A percentile compares a stretch with the other conserved stretches of the same genome.
Conservation (phyloP, 2,329 filamentous ascomycete species). For the Xenoacremonium recifei region DNA sequence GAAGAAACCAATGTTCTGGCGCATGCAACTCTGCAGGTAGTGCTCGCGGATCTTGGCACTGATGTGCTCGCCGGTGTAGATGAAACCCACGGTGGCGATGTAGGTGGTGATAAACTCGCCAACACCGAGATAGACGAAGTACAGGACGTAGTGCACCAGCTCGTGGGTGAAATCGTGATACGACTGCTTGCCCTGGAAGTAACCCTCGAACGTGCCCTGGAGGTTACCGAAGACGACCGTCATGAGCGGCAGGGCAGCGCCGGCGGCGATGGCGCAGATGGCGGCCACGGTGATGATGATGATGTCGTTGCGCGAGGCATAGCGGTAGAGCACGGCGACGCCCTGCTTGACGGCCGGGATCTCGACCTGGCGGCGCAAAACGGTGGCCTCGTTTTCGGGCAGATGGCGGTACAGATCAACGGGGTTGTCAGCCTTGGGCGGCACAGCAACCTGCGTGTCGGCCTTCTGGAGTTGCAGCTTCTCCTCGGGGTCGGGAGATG, state of each 20-base stretch:
- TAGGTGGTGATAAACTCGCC: slow-evolving; percentile 78
- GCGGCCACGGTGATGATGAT: slow-evolving; percentile 60
- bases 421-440: slow-evolving; percentile 34
- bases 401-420: slow-evolving; percentile 61
- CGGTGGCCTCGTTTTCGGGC: slow-evolving; percentile 61
- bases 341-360: slow-evolving; percentile 63
- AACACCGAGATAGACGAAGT: slow-evolving; percentile 83
- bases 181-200: slow-evolving; percentile 46
- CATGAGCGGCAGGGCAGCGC: slow-evolving; percentile 76
- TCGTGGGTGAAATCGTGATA: slow-evolving; percentile 57
- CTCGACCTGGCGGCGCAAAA: slow-evolving; percentile 67
- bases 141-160: slow-evolving; percentile 66
- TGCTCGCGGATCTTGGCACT: slow-evolving; percentile 75
- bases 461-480: slow-evolving; percentile 35
- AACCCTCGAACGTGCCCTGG: slow-evolving; percentile 68
- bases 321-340: slow-evolving; percentile 66
- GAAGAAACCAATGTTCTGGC: slow-evolving; percentile 89
- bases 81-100: slow-evolving; percentile 82
- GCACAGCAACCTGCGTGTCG: slow-evolving; percentile 40
- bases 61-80: slow-evolving; percentile 81
- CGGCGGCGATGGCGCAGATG: slow-evolving; percentile 67
- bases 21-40: slow-evolving; percentile 80
- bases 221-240: slow-evolving; percentile 79
- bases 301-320: slow-evolving; percentile 64
- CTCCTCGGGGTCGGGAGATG: slow-evolving; percentile 15